phyloP scores from a whole-genome alignment of 768 basidiomycete species.

The Daedaleopsis sinensis region DNA sequence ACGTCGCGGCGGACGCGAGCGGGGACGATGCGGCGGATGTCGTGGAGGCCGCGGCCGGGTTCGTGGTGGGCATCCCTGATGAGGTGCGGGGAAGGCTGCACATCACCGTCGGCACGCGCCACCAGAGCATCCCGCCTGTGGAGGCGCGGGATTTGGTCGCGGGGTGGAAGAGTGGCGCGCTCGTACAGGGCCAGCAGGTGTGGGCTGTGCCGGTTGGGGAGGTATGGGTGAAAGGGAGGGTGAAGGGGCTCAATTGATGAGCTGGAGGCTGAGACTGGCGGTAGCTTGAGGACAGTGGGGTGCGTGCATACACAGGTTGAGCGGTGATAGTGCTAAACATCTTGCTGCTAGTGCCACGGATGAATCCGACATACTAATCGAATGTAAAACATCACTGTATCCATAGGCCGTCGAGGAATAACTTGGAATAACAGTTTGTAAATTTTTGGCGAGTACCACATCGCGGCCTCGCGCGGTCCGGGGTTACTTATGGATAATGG shows the following conservation, averaged over 20 bases:
- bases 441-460: too few species aligned
- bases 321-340: too few species aligned
- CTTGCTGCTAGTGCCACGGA: not conserved
- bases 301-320: too few species aligned
- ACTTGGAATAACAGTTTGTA: too few species aligned
- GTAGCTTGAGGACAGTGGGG: too few species aligned
- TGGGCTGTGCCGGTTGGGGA: slow-evolving; percentile 25
- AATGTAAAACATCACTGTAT: not conserved
- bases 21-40: slow-evolving; percentile 33
- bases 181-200: slow-evolving; percentile 25
- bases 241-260: slow-evolving; percentile 23
- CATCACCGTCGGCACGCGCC: slow-evolving; percentile 82
- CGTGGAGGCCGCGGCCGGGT: slow-evolving; percentile 45
- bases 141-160: slow-evolving; percentile 74
- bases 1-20: slow-evolving; percentile 43
- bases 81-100: slow-evolving; percentile 63
- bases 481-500: too few species aligned
- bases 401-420: not conserved
- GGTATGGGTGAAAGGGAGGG: slow-evolving; percentile 29
- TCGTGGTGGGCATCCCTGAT: slow-evolving; percentile 49
- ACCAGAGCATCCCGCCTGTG: slow-evolving; percentile 54
- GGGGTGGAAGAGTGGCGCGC: slow-evolving; percentile 41
- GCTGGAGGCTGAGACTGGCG: not conserved
- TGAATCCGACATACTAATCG: not conserved
- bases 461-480: too few species aligned